A percentile compares a stretch with the other conserved stretches of the same genome.
phyloP scores from a whole-genome alignment of 108 stramenopile species.

The Conticribra weissflogii region DNA sequence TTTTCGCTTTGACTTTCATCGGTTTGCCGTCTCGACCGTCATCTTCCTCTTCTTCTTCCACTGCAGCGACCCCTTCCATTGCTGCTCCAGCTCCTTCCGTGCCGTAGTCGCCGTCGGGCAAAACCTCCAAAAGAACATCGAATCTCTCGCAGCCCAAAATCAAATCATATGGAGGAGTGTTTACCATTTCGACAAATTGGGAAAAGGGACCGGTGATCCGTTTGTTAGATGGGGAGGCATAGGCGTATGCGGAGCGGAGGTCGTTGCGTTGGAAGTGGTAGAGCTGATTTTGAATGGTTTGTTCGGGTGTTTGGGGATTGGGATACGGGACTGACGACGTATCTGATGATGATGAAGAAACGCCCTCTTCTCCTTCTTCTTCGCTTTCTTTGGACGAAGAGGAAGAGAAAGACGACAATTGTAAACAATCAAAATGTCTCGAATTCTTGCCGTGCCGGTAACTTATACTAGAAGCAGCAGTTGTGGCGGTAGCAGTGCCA shows the following conservation, averaged over 20 bases:
- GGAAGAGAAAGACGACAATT: too few relatives aligned
- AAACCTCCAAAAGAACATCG: constrained; percentile 43
- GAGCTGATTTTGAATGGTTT: constrained; percentile 41
- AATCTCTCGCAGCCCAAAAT: constrained; percentile 39
- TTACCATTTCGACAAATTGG: constrained; percentile 19
- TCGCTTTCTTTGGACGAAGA: too few relatives aligned
- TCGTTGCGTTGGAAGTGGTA: constrained; percentile 15
- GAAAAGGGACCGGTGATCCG: constrained; percentile 25
- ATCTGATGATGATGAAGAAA: not conserved
- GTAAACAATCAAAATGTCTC: too few relatives aligned
- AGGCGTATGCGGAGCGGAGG: constrained; percentile 21
- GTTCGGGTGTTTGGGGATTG: constrained; percentile 29
- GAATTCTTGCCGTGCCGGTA: too few relatives aligned
- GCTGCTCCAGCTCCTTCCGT: not conserved
- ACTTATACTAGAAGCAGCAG: too few relatives aligned
- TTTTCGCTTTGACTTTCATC: constrained; percentile 6
- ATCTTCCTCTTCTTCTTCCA: constrained; percentile 11
- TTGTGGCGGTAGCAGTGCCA: too few relatives aligned
- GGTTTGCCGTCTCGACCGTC: too few relatives aligned
- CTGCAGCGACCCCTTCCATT: not conserved
- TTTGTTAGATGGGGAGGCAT: constrained; percentile 32
- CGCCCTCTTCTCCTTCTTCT: too few relatives aligned
- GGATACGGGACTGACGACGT: constrained; percentile 2
- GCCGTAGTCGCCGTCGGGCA: constrained; percentile 7
- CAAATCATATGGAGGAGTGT: constrained; percentile 34